Evolutionary conservation across 208 protist species (phyloP).

Genomic region (Trichomonas gallinae): DNA sequence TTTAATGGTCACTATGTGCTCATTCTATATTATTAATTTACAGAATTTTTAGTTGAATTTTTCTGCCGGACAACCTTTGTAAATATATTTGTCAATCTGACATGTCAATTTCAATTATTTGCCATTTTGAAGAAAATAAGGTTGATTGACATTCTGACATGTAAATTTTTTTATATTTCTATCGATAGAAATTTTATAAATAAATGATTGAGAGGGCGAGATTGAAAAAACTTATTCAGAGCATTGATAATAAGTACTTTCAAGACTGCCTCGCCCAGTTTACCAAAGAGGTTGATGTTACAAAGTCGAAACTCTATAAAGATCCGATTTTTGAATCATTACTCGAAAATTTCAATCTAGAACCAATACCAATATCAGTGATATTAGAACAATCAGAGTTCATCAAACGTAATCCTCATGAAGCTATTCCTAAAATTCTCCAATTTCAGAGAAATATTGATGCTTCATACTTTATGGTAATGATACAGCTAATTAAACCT

Average conservation of each 20-base stretch:
- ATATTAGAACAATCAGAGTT: not conserved
- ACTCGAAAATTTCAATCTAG: not conserved
- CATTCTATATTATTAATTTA: no score
- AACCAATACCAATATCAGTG: not conserved
- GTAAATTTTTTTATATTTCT: no score
- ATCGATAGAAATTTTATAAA: not conserved
- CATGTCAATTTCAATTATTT: no score
- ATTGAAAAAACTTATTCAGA: not conserved
- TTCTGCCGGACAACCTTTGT: no score
- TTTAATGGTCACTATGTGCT: no score
- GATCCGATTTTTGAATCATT: not conserved
- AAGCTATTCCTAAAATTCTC: not conserved
- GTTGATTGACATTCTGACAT: no score
- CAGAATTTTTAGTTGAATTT: no score
- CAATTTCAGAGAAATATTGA: not conserved
- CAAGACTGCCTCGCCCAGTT: not conserved
- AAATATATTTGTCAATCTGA: no score
- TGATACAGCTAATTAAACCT: not conserved
- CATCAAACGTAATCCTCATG: not conserved
- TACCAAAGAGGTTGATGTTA: not conserved
- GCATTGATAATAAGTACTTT: not conserved
- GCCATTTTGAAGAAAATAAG: no score
- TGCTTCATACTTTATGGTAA: not conserved
- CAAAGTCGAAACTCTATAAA: not conserved
- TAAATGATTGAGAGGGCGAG: not conserved